phyloP scores from a whole-genome alignment of 1,139 yeast species.

The Dujonia santamariae region DNA sequence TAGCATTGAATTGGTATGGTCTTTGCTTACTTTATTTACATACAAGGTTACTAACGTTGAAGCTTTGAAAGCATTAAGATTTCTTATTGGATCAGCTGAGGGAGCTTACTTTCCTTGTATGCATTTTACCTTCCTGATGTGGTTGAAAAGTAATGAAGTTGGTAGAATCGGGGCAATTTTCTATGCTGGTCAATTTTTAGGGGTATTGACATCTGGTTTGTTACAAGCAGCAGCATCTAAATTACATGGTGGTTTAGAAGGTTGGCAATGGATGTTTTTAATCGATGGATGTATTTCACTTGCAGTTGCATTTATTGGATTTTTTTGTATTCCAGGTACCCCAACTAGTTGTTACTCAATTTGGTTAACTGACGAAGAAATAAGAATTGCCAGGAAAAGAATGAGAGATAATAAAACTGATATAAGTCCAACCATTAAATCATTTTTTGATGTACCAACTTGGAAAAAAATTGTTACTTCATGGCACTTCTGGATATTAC shows the following conservation, averaged over 20 bases:
- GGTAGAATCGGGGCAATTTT: constrained; percentile 59
- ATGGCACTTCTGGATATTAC: constrained; percentile 25
- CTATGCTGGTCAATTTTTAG: constrained; percentile 58
- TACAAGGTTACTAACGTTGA: constrained; percentile 43
- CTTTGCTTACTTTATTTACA: constrained; percentile 56
- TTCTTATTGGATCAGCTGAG: constrained; percentile 61
- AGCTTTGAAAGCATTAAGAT: constrained; percentile 54
- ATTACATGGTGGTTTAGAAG: constrained; percentile 51
- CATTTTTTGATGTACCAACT: constrained; percentile 26
- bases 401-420: constrained; percentile 38
- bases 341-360: constrained; percentile 48
- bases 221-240: constrained; percentile 59
- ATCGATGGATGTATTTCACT: constrained; percentile 62
- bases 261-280: constrained; percentile 76
- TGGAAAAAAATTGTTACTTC: constrained; percentile 21
- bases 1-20: constrained; percentile 61
- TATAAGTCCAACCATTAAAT: constrained; percentile 23
- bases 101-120: constrained; percentile 52
- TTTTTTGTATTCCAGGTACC: constrained; percentile 56
- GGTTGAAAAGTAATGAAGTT: constrained; percentile 56
- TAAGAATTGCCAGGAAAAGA: constrained; percentile 48
- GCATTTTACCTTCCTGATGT: constrained; percentile 45
- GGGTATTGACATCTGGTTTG: constrained; percentile 60
- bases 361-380: constrained; percentile 51
- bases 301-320: constrained; percentile 59